Conservation (phyloP, 805 yeast species). For the Saturnispora mendoncae region DNA sequence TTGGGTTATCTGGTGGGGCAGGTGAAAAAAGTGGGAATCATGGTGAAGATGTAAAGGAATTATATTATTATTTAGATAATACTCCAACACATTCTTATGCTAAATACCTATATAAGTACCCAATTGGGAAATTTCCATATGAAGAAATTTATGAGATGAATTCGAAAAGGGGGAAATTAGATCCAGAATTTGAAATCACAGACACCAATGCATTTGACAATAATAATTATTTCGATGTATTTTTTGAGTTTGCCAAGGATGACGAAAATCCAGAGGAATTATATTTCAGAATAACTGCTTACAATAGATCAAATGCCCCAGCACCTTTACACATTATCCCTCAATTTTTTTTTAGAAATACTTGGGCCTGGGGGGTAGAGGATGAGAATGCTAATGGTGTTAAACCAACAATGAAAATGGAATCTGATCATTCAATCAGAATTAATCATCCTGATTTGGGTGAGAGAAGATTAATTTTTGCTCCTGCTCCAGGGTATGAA, state of each 20-base stretch:
- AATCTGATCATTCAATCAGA: constrained; percentile 40
- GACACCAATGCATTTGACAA: constrained; percentile 71
- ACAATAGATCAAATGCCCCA: constrained; percentile 69
- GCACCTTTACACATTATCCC: constrained; percentile 89
- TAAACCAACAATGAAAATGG: constrained; percentile 42
- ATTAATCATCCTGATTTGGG: constrained; percentile 67
- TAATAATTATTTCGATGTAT: constrained; percentile 75
- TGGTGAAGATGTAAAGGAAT: constrained; percentile 90
- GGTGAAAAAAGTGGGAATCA: constrained; percentile 68
- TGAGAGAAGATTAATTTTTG: constrained; percentile 53
- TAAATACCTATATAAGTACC: constrained; percentile 87
- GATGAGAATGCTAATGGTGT: constrained; percentile 15
- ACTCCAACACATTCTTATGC: constrained; percentile 90
- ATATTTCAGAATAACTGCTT: constrained; percentile 77
- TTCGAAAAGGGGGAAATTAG: constrained; percentile 53
- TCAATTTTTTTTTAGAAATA: constrained; percentile 75
- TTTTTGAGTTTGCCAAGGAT: constrained; percentile 83
- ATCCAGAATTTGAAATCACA: constrained; percentile 71
- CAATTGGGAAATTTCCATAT: constrained; percentile 81
- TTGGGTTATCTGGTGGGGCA: constrained; percentile 76
- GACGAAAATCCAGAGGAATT: constrained; percentile 74
- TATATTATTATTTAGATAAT: constrained; percentile 79
- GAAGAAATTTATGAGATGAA: constrained; percentile 62
- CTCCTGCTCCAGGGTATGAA: constrained; percentile 74
- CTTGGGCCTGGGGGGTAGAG: constrained; percentile 87